Conservation (phyloP, 768 basidiomycete genomes). For the Lactarius hengduanensis region DNA sequence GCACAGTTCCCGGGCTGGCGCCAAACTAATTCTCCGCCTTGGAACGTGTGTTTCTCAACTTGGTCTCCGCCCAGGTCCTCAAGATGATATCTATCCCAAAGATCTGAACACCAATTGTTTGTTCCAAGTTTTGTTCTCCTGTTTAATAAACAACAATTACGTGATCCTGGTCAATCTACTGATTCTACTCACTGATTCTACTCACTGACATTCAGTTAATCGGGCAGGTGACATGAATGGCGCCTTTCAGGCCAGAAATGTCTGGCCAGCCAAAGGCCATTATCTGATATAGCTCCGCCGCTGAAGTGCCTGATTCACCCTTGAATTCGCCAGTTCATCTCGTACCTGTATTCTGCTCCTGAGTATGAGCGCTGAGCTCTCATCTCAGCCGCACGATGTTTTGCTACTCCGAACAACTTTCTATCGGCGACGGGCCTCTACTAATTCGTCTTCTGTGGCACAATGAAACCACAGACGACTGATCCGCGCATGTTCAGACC, state of each 20-base stretch:
- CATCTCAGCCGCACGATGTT: not conserved
- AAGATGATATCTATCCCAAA: not conserved
- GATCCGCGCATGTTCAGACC: not conserved
- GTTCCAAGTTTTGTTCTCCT: not conserved
- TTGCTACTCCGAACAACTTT: not conserved
- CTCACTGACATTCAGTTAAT: too few relatives aligned
- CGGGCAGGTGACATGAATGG: too few relatives aligned
- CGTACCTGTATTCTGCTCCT: too few relatives aligned
- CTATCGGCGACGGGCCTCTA: not conserved
- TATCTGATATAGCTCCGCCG: not conserved
- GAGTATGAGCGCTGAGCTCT: too few relatives aligned
- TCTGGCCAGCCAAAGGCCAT: not conserved
- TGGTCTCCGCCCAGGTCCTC: not conserved
- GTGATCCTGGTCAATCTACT: too few relatives aligned
- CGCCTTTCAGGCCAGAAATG: not conserved
- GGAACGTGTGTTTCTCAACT: too few relatives aligned
- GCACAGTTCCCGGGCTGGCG: not conserved
- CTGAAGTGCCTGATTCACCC: not conserved
- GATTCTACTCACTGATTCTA: too few relatives aligned
- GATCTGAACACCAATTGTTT: not conserved
- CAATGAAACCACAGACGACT: not conserved
- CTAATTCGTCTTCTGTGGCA: not conserved
- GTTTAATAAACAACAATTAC: not conserved
- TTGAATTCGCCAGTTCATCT: too few relatives aligned
- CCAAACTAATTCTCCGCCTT: not conserved